Base-by-base conservation (phyloP, 371 early-diverging fungal species). In the Mucor saturninus region DNA sequence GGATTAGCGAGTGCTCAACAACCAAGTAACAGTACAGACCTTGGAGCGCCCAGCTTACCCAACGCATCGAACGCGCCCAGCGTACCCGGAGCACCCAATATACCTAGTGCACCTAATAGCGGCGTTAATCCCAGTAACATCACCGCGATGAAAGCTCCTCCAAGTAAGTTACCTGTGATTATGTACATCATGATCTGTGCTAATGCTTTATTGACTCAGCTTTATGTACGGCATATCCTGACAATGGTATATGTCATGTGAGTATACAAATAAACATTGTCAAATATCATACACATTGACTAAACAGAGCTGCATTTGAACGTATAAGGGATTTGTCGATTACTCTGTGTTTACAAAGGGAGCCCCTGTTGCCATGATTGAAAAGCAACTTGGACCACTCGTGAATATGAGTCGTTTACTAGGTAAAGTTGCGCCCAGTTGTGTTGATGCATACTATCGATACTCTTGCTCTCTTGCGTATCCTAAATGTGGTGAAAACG, bases 361-460 rank as follows among this genome's bases (percentile, higher is more conserved):
- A 31, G 54, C 56, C 9, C 52, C 64, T 8, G 55, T 72, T 30
- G 39, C 69, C 10, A 49, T 57, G 26, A 68, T 75, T 30, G 75
- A 79, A 62, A 51, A 59, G 29, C 63, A 66, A 46, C 39, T 74
- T 5, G 39, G 52, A 14, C 54, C 37, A 42, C 51, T 71, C 7
- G 39, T 42, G 10, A 60, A 62, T 59, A 52, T 58, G 35, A 57
- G 30, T 28, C 29, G 21, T 6, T 28, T 31, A 26, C 67, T 48
- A 55, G 62, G 29, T 3, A 42, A 54, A 7, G 54, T 75, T 15
- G 68, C 71, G 40, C 75, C 77, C n/a, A 50, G 63, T 1, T 80
- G 80, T 49, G 73, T 74, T 5, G 80, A 80, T 54, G 61, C 66
- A 30, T 75, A 74, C 45, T 80, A 67, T 61, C 73, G 77, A 6